Evolutionary conservation across 2,329 filamentous ascomycete species (phyloP).

Genomic region (Exserohilum rostratum): DNA sequence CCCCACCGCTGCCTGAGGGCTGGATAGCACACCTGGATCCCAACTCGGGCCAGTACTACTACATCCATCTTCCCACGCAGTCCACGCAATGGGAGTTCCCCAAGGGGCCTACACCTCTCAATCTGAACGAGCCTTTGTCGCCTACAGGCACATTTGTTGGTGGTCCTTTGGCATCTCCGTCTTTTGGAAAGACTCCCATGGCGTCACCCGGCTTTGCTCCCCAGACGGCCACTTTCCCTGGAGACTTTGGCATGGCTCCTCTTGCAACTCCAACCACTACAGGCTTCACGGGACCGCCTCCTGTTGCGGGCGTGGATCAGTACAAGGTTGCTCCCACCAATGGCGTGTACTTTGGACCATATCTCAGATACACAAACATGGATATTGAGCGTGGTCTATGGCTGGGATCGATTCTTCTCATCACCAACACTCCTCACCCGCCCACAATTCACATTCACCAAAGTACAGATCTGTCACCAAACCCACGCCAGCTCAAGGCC

Average conservation of each 20-base stretch:
- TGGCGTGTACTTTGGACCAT: conserved; percentile 96
- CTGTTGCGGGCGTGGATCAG: conserved; percentile 86
- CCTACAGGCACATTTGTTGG: conserved; percentile 65
- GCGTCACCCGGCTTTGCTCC: conserved; percentile 84
- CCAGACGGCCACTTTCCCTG: conserved; percentile 81
- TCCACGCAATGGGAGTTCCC: conserved; percentile 99
- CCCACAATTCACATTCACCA: conserved; percentile 96
- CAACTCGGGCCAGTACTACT: conserved; percentile 97
- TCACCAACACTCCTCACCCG: conserved; percentile 88
- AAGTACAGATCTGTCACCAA: conserved; percentile 87
- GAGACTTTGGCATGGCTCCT: conserved; percentile 81
- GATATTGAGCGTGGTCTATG: conserved; percentile 88
- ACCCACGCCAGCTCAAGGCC: conserved; percentile 83
- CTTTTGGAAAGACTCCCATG: conserved; percentile 65
- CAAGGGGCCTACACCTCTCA: conserved; percentile 89
- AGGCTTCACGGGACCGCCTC: conserved; percentile 89
- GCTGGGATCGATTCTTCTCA: conserved; percentile 90
- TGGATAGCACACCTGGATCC: conserved; percentile 98
- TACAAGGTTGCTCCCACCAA: conserved; percentile 95
- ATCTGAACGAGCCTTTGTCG: conserved; percentile 83
- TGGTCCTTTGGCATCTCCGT: conserved; percentile 51
- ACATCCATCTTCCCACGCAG: conserved; percentile 93
- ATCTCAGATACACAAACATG: conserved; percentile 96
- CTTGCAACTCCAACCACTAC: conserved; percentile 75
- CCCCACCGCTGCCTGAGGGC: conserved; percentile 91